phyloP scores from a whole-genome alignment of 495 filamentous ascomycete species.

The Trichoderma asperelloides region DNA sequence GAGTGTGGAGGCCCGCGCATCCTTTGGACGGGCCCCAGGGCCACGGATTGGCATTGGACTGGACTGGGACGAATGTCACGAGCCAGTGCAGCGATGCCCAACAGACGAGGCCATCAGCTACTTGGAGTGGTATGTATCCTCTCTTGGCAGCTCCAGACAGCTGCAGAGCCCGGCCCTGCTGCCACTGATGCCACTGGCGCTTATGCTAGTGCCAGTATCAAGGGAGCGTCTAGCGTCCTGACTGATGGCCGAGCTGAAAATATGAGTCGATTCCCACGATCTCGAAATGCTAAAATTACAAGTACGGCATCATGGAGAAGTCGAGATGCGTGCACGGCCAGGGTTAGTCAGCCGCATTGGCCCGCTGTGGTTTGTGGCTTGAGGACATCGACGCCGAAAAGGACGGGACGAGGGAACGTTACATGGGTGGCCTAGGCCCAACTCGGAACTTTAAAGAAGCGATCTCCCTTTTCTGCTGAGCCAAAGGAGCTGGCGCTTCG shows the following conservation, averaged over 20 bases:
- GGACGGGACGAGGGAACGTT: conserved; percentile 5
- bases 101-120: background rate
- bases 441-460: background rate
- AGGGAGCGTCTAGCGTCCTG: too few relatives aligned
- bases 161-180: too few relatives aligned
- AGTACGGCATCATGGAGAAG: too few relatives aligned
- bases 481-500: background rate
- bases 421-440: background rate
- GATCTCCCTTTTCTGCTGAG: background rate
- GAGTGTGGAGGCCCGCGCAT: background rate
- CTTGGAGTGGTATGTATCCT: too few relatives aligned
- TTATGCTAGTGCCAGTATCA: too few relatives aligned
- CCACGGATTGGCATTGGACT: background rate
- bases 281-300: too few relatives aligned
- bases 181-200: too few relatives aligned
- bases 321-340: background rate
- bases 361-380: background rate
- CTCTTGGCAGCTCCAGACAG: too few relatives aligned
- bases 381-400: background rate
- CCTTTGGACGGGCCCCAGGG: background rate
- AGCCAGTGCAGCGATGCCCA: background rate
- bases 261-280: too few relatives aligned
- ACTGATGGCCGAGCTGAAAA: too few relatives aligned
- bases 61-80: background rate
- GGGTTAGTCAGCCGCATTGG: too few relatives aligned